phyloP scores from a whole-genome alignment of 139 green algal species.

The Chlamydomonas sp. region DNA sequence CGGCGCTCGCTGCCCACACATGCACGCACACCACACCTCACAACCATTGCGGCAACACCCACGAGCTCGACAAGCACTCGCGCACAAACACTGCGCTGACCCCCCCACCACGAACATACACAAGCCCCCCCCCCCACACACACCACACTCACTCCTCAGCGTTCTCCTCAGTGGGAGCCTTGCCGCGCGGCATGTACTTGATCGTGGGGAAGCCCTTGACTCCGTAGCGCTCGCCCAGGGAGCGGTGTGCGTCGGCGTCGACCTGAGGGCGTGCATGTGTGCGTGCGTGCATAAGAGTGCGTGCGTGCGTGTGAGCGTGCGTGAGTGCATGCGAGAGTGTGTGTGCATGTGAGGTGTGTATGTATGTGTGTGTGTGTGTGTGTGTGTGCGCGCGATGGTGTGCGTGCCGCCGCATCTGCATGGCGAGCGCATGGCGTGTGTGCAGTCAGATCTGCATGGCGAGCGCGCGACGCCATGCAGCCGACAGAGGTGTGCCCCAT shows the following conservation, averaged over 20 bases:
- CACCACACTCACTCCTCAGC: conserved; percentile 47
- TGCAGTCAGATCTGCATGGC: neutral
- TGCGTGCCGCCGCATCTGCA: neutral
- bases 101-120: neutral
- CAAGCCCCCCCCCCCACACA: too few relatives aligned
- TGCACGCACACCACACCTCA: too few relatives aligned
- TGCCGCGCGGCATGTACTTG: conserved; percentile 66
- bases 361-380: neutral
- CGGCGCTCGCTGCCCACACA: too few relatives aligned
- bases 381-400: neutral
- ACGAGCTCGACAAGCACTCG: too few relatives aligned
- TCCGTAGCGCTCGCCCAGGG: conserved; percentile 62
- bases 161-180: conserved; percentile 36
- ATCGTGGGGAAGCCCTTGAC: conserved; percentile 75
- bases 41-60: too few relatives aligned
- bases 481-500: too few relatives aligned
- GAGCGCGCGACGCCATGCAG: too few relatives aligned
- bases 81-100: neutral
- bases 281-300: too few relatives aligned
- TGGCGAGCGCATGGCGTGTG: neutral
- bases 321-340: neutral
- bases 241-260: conserved; percentile 67
- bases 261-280: conserved; percentile 42
- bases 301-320: too few relatives aligned
- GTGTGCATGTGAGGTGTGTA: neutral